Evolutionary conservation across 208 protist genomes (phyloP).

Genomic region (Acanthamoeba culbertsoni): DNA sequence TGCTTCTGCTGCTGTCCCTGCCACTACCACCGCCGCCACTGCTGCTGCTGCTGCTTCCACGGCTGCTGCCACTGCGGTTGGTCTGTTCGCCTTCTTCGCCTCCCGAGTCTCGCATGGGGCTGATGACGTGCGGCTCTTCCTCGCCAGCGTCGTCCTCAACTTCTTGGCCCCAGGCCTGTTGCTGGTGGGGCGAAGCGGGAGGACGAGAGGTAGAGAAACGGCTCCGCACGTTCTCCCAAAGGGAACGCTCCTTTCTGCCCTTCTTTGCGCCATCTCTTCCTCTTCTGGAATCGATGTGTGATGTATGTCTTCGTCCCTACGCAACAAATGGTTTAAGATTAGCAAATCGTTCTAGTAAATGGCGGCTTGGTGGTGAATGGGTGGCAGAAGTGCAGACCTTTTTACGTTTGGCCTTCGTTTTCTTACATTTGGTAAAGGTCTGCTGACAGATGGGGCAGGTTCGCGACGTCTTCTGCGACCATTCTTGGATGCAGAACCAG

Average conservation of each 20-base stretch:
- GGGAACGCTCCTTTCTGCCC: not conserved
- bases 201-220: not conserved
- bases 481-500: slow-evolving; percentile 16
- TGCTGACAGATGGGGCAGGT: slow-evolving; percentile 16
- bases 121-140: not conserved
- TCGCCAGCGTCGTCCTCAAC: not conserved
- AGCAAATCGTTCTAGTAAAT: not conserved
- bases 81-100: not conserved
- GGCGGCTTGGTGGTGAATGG: not conserved
- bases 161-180: not conserved
- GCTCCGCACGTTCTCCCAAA: not conserved
- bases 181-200: not conserved
- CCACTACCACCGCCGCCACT: not conserved
- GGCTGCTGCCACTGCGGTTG: not conserved
- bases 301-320: not conserved
- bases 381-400: not conserved
- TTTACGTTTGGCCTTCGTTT: not conserved
- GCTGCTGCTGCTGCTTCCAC: not conserved
- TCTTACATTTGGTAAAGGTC: not conserved
- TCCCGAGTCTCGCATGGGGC: not conserved
- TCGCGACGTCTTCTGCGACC: not conserved
- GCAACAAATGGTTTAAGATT: not conserved
- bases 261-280: not conserved
- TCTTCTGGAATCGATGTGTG: too few species aligned
- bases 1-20: not conserved